phyloP scores from a whole-genome alignment of 352 stramenopile genomes.

The Globisporangium canariense region DNA sequence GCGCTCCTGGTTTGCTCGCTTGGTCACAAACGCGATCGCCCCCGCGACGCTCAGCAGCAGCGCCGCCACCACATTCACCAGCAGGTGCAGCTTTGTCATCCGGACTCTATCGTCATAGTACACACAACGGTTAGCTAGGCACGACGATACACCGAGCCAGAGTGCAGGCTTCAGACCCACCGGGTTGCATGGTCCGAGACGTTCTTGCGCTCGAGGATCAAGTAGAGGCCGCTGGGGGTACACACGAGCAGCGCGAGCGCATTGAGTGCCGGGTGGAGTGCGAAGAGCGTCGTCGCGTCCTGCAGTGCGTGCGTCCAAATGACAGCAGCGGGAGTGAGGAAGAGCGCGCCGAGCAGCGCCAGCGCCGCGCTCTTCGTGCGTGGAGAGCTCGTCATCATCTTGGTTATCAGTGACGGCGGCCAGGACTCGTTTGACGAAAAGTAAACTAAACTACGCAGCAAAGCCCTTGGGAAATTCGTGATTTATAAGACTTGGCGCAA shows the following conservation, averaged over 20 bases:
- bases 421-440: too few relatives aligned
- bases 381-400: neutral
- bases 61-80: slow-evolving; percentile 39
- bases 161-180: slow-evolving; percentile 17
- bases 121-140: neutral
- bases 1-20: slow-evolving; percentile 21
- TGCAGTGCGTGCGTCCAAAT: slow-evolving; percentile 46
- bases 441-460: too few relatives aligned
- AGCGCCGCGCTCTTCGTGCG: neutral
- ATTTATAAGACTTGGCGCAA: too few relatives aligned
- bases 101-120: slow-evolving; percentile 28
- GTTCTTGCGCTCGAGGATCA: slow-evolving; percentile 50
- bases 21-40: slow-evolving; percentile 32
- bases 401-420: neutral
- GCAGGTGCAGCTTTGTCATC: slow-evolving; percentile 56
- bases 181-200: slow-evolving; percentile 35
- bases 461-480: too few relatives aligned
- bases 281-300: slow-evolving; percentile 41
- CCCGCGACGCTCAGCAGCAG: slow-evolving; percentile 39
- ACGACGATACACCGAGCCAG: too few relatives aligned
- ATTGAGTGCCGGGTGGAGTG: slow-evolving; percentile 53
- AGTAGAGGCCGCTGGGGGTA: slow-evolving; percentile 51
- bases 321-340: slow-evolving; percentile 40
- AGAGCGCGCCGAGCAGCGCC: slow-evolving; percentile 34
- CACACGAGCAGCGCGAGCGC: slow-evolving; percentile 50